phyloP scores from a whole-genome alignment of 768 basidiomycete genomes.

The Dacryopinax spathularia region DNA sequence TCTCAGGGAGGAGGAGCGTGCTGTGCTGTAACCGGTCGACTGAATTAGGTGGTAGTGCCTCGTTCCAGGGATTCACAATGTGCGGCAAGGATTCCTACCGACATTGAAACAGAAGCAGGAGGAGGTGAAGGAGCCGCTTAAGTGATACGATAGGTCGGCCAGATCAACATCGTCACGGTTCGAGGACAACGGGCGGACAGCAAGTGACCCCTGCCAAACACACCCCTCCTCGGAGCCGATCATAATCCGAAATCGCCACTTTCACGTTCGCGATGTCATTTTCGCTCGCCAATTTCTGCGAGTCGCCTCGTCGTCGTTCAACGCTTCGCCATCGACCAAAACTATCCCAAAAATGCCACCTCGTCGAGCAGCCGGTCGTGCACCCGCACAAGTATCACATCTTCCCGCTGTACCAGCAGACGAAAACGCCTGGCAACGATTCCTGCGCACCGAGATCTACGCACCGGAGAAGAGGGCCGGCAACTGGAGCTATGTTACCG shows the following conservation, averaged over 20 bases:
- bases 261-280: neutral
- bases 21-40: too few relatives aligned
- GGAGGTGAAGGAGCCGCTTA: too few relatives aligned
- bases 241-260: neutral
- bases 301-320: neutral
- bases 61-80: too few relatives aligned
- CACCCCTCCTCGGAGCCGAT: neutral
- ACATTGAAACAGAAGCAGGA: too few relatives aligned
- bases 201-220: too few relatives aligned
- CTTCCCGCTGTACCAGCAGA: neutral
- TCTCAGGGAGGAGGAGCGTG: too few relatives aligned
- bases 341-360: neutral
- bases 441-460: conserved; percentile 25
- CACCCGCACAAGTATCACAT: neutral
- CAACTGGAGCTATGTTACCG: conserved; percentile 56
- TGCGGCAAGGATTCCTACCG: too few relatives aligned
- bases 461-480: conserved; percentile 62
- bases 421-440: conserved; percentile 11
- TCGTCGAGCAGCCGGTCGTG: neutral
- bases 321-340: neutral
- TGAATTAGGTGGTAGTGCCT: too few relatives aligned
- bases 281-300: neutral
- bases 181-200: too few relatives aligned
- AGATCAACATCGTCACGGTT: too few relatives aligned
- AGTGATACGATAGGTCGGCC: too few relatives aligned